Evolutionary conservation across 2,329 filamentous ascomycete species (phyloP).

Genomic region (Aspergillus sp.): DNA sequence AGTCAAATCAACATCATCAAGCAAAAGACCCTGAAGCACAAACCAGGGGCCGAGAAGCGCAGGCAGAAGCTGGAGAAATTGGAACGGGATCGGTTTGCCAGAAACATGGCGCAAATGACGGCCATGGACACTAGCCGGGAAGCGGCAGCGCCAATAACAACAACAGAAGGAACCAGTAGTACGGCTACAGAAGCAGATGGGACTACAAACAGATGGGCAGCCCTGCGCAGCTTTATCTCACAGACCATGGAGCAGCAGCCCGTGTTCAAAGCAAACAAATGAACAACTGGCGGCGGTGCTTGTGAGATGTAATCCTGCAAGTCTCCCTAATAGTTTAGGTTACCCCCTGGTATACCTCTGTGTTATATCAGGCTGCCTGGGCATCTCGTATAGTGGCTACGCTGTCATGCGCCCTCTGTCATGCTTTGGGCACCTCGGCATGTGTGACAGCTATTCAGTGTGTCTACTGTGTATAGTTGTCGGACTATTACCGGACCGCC

Average conservation of each 20-base stretch:
- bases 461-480: too few species aligned
- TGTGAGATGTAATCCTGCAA: too few species aligned
- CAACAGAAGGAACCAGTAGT: conserved; percentile 6
- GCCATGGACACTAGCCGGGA: conserved; percentile 20
- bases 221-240: conserved; percentile 74
- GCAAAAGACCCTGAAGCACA: conserved; percentile 66
- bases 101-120: conserved; percentile 71
- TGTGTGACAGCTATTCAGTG: too few species aligned
- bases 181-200: conserved; percentile 13
- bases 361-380: not conserved
- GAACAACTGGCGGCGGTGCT: conserved; percentile 7
- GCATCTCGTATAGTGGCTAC: not conserved
- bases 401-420: not conserved
- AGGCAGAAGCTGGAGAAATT: conserved; percentile 72
- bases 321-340: too few species aligned
- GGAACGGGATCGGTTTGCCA: conserved; percentile 78
- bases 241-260: conserved; percentile 84
- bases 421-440: too few species aligned
- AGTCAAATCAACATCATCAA: conserved; percentile 61
- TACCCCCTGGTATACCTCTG: too few species aligned
- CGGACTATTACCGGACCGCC: too few species aligned
- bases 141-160: conserved; percentile 19
- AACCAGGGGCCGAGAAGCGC: conserved; percentile 73
- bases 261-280: conserved; percentile 52
- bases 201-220: conserved; percentile 65